Conservation (phyloP, 2,329 filamentous ascomycete species). For the Fusarium fracticaudum region DNA sequence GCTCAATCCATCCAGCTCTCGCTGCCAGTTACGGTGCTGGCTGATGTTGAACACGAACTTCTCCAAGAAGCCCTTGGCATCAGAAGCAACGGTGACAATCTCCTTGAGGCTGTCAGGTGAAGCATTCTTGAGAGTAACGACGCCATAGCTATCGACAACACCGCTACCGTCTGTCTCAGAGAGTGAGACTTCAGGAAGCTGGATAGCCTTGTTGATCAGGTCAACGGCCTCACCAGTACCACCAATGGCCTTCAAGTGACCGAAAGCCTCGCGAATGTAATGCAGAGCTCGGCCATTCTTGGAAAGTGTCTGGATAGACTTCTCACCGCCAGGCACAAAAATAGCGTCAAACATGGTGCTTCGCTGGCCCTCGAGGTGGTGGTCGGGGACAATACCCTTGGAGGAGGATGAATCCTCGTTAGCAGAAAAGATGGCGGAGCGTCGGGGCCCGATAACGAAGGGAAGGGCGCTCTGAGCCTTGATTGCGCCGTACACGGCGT, state of each 20-base stretch:
- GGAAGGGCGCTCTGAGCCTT: constrained; percentile 71
- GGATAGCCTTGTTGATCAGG: constrained; percentile 63
- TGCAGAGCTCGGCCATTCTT: constrained; percentile 78
- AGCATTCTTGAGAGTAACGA: constrained; percentile 71
- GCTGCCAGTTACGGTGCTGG: constrained; percentile 77
- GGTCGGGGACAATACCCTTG: constrained; percentile 72
- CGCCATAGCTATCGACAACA: constrained; percentile 75
- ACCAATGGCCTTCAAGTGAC: constrained; percentile 81
- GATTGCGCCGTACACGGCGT: constrained; percentile 71
- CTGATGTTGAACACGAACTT: constrained; percentile 76
- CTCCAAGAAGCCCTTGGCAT: constrained; percentile 74
- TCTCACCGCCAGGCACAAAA: constrained; percentile 77
- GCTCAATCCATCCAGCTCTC: constrained; percentile 77
- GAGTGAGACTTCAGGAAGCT: constrained; percentile 53
- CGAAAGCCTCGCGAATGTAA: constrained; percentile 83
- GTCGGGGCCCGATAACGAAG: constrained; percentile 76
- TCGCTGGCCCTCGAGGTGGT: constrained; percentile 82
- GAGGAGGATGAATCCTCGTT: constrained; percentile 62
- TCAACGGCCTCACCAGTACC: constrained; percentile 77
- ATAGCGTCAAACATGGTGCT: constrained; percentile 84
- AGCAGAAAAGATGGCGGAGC: constrained; percentile 71
- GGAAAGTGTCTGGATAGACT: constrained; percentile 69
- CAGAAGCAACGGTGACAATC: constrained; percentile 70
- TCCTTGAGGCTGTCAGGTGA: constrained; percentile 69
- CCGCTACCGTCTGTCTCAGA: constrained; percentile 53